phyloP scores from a whole-genome alignment of 495 filamentous ascomycete genomes.

The Ramalina intermedia region DNA sequence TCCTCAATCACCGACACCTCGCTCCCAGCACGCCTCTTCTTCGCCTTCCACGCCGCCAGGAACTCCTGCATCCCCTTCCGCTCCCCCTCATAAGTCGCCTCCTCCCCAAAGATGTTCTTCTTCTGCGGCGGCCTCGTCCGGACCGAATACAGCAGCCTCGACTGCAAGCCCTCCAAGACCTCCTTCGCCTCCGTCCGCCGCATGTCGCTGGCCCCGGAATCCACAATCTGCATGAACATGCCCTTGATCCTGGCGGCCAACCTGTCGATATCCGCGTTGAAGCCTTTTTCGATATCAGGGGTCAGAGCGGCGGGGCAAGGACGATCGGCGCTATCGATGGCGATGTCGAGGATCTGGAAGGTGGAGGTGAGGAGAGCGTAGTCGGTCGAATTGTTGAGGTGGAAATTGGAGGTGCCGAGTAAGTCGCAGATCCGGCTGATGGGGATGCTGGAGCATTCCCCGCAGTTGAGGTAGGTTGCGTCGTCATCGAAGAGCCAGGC shows the following conservation, averaged over 20 bases:
- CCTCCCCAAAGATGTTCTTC: constrained; percentile 37
- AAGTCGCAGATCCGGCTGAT: constrained; percentile 18
- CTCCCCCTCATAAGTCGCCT: constrained; percentile 12
- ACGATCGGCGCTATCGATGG: constrained; percentile 46
- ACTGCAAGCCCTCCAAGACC: constrained; percentile 52
- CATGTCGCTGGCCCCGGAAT: constrained; percentile 57
- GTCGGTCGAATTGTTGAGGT: constrained; percentile 41
- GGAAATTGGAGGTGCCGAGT: constrained; percentile 36
- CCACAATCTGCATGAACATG: constrained; percentile 57
- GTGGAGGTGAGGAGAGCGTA: constrained; percentile 51
- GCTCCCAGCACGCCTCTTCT: background rate
- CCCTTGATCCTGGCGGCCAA: constrained; percentile 47
- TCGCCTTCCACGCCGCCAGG: background rate
- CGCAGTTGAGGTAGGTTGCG: constrained; percentile 16
- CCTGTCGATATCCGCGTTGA: constrained; percentile 54
- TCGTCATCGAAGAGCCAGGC: constrained; percentile 51
- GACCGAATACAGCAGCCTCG: constrained; percentile 55
- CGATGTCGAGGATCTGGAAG: constrained; percentile 54
- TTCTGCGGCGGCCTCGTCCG: constrained; percentile 49
- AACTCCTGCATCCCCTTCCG: constrained; percentile 5
- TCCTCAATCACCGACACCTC: background rate
- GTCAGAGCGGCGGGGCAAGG: constrained; percentile 7
- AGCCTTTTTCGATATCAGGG: constrained; percentile 32
- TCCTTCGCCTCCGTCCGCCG: constrained; percentile 61
- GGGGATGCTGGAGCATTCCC: background rate